Evolutionary conservation across 371 early-diverging fungal species (phyloP), one percentile per base, ranked within the genome.

Genomic region (Mortierella sp.): DNA sequence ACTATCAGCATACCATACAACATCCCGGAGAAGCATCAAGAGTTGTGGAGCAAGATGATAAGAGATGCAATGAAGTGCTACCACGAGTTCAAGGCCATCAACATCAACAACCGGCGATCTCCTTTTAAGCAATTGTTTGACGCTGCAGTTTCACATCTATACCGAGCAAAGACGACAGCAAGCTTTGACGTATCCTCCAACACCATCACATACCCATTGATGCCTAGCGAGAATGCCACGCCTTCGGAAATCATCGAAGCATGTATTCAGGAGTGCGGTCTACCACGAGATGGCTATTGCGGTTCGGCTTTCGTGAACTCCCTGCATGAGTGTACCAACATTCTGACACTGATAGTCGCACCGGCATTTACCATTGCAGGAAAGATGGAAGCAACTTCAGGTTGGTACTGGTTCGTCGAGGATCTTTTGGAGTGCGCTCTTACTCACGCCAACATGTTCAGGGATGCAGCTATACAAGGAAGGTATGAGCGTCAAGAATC

Each of bases 381-480:
- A 0, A 39, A 48, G 1, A 29, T 28, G 13, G 68, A 61, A 1
- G 17, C 47, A 0, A 5, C n/a, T 3, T 45, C 65, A 1, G 79
- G 79, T 0, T 79, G 79, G 79, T 79, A 73, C 39, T 79, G 68
- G 74, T 61, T 79, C 28, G 43, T 69, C 0, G 69, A 73, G 34
- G 79, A 79, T 47, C 45, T 79, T 22, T 14, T 69, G 14, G 16
- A 53, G 5, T 72, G 78, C 24, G 21, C 53, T 34, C 10, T 7
- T 34, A 10, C 10, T 10, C 34, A 34, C 34, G 34, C 10, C 10
- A 34, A 7, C 7, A 34, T 34, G 34, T 4, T 34, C 10, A 4
- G 34, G 4, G 34, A 34, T 34, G 10, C 10, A 7, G 34, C 34
- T 10, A 7, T 10, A 10, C 34, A 10, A 34, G 34, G 34, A 2